Percentiles rank a stretch among this genome's conserved stretches.
Conservation (phyloP, 805 yeast genomes). For the Wickerhamiella parazyma region DNA sequence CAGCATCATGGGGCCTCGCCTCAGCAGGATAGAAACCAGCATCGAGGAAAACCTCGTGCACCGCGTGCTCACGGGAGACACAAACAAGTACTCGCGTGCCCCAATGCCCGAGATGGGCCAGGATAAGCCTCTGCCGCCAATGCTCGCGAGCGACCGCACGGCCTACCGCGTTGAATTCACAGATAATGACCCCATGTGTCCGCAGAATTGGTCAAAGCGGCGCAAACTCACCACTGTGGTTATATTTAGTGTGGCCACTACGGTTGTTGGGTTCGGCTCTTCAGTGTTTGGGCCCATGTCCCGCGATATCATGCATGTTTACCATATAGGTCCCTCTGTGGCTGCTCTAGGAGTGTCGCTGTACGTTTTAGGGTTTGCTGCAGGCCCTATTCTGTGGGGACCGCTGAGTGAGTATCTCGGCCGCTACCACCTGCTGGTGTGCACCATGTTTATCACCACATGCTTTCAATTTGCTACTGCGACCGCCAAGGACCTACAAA, state of each 20-base stretch:
- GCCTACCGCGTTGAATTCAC: slow-evolving; percentile 12
- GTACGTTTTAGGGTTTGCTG: slow-evolving; percentile 51
- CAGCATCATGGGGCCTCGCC: neutral
- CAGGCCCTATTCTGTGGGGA: slow-evolving; percentile 56
- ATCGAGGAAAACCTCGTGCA: slow-evolving; percentile 5
- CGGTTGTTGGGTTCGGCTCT: slow-evolving; percentile 5
- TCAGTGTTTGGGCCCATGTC: slow-evolving; percentile 27
- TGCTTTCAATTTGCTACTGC: slow-evolving; percentile 57
- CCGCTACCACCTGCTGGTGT: slow-evolving; percentile 39
- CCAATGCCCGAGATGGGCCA: slow-evolving; percentile 10
- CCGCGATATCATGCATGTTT: slow-evolving; percentile 24
- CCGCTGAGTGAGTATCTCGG: slow-evolving; percentile 41
- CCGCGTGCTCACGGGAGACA: neutral
- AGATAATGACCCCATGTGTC: slow-evolving; percentile 24
- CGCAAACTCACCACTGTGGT: neutral
- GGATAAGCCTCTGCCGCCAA: slow-evolving; percentile 3
- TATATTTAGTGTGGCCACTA: slow-evolving; percentile 12
- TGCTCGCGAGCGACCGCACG: slow-evolving; percentile 2
- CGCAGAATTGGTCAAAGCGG: slow-evolving; percentile 28
- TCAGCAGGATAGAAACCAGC: neutral
- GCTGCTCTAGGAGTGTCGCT: slow-evolving; percentile 43
- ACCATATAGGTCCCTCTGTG: slow-evolving; percentile 25
- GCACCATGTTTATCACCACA: slow-evolving; percentile 38
- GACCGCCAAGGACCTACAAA: slow-evolving; percentile 55
- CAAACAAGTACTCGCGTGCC: neutral